Evolutionary conservation across 2,329 filamentous ascomycete genomes (phyloP), one percentile per base, ranked within the genome.

Genomic region (Hypoxylon sp.): DNA sequence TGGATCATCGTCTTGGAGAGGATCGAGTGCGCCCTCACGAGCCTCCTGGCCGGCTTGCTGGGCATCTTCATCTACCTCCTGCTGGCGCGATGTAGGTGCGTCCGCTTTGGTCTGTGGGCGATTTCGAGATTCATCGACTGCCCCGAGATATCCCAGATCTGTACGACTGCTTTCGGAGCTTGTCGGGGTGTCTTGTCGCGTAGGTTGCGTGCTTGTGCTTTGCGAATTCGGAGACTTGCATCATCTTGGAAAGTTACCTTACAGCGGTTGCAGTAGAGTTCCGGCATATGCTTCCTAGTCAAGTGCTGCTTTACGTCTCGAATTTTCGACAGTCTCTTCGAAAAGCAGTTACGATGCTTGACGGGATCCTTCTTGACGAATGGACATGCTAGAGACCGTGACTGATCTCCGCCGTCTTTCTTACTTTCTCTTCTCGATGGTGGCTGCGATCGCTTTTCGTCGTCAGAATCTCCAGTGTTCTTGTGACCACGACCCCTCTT

Each of bases 251-350:
- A 72, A 7, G 53, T 39, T 1, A 26, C 34, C 10, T 59, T 62
- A 50, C 70, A 73, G 3, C 57, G 49, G 8, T 1, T 49, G 49
- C 70, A 73, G 41, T 67, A 65, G 6, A 43, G 39, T 1, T 34
- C 32, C 26, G 24, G 41, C 13, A 19, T 34, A 39, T 73, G 71
- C 2, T 17, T 46, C 10, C 70, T 59, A 3, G 55, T 44, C 1
- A 73, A 58, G 34, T 71, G 71, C n/a, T 69, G 66, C 57, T 73
- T 72, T 22, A 73, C 64, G 26, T 72, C 64, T 4, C 65, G 43
- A 32, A 73, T 72, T 13, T 64, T 47, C 6, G 20, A 62, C 6
- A 71, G 59, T 17, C 50, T 53, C 20, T 24, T 44, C n/a, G 44
- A 48, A 37, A 59, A 64, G 34, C 71, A 72, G 8, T 44, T 22